These are phyloP conservation scores for Leccinum boreale DNA, from an alignment of 768 basidiomycete genomes.

Conservation along the genomic window DNA sequence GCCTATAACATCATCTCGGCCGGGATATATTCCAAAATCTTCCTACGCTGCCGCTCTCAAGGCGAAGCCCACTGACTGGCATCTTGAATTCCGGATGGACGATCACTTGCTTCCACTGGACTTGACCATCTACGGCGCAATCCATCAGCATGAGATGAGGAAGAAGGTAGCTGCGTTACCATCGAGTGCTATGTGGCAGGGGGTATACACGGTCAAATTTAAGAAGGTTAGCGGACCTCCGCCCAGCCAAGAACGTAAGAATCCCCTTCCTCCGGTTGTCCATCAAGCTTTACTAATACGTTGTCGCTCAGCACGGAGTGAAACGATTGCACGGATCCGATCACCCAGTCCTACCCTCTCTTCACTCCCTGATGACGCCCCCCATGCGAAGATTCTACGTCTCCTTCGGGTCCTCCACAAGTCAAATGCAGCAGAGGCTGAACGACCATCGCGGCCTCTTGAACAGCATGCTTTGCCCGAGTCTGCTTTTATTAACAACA, in stretches of 20 bases:
- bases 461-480: constrained; percentile 66
- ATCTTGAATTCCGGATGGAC: constrained; percentile 93
- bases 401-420: constrained; percentile 85
- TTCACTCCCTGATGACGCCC: constrained; percentile 79
- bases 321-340: constrained; percentile 47
- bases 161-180: constrained; percentile 65
- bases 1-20: constrained; percentile 31
- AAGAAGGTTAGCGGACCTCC: constrained; percentile 87
- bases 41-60: constrained; percentile 96
- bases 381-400: constrained; percentile 87
- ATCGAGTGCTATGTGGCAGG: constrained; percentile 81
- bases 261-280: not conserved
- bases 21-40: constrained; percentile 37
- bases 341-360: constrained; percentile 68
- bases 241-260: constrained; percentile 58
- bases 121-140: constrained; percentile 93
- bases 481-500: constrained; percentile 93
- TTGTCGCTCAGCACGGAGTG: constrained; percentile 31
- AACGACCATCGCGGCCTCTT: constrained; percentile 47
- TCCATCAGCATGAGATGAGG: constrained; percentile 86
- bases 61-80: constrained; percentile 92
- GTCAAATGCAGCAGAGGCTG: constrained; percentile 71
- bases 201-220: constrained; percentile 88
- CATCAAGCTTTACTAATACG: constrained; percentile 6
- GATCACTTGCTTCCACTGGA: constrained; percentile 81